These are phyloP conservation scores for Saksenaea vasiformis DNA, from an alignment of 371 early-diverging fungal genomes.

Conservation along the genomic window DNA sequence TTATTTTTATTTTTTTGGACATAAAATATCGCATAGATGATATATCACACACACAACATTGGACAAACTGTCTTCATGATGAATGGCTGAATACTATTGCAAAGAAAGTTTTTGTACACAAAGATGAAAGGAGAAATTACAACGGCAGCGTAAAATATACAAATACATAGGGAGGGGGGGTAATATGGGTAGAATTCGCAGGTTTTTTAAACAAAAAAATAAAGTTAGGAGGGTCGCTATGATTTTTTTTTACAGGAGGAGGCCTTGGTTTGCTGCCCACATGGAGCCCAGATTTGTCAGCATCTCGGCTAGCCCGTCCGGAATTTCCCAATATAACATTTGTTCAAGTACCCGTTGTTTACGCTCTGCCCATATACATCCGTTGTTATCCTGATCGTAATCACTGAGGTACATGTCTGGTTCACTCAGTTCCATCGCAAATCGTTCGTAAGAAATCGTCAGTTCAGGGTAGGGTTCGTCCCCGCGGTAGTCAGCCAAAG, in stretches of 20 bases:
- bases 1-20: background rate
- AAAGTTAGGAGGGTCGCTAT: background rate
- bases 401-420: conserved; percentile 17
- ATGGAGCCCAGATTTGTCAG: conserved; percentile 25
- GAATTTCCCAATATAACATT: conserved; percentile 40
- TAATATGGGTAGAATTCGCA: background rate
- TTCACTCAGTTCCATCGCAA: conserved; percentile 41
- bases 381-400: conserved; percentile 7
- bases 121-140: background rate
- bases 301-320: conserved; percentile 30
- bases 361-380: conserved; percentile 12
- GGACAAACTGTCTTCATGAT: background rate
- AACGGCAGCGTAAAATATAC: background rate
- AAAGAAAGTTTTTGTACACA: background rate
- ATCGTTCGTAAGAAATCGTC: conserved; percentile 33
- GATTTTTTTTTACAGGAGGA: conserved; percentile 2
- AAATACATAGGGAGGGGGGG: background rate
- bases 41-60: too few relatives aligned
- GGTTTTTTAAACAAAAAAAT: background rate
- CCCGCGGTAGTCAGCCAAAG: conserved; percentile 11
- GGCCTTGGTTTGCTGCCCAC: conserved; percentile 42
- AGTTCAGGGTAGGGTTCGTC: conserved; percentile 25
- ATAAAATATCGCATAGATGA: too few relatives aligned
- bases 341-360: conserved; percentile 26
- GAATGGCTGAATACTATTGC: background rate